Base-by-base conservation (phyloP, 345 rosid genomes). In the Sonneratia alba region DNA sequence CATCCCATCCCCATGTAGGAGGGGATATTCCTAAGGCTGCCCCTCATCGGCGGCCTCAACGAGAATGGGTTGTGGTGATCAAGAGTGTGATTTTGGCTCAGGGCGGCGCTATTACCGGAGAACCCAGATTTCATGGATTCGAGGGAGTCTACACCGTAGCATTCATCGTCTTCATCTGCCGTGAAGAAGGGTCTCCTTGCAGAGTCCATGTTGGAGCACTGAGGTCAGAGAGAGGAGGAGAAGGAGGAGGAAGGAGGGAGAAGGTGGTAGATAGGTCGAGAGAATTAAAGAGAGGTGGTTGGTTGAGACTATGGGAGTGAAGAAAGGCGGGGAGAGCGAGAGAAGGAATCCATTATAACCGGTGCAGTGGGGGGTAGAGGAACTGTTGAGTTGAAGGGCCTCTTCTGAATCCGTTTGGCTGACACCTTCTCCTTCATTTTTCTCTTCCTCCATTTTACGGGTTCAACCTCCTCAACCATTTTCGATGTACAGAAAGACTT, bases 41-140 rank as follows among this genome's bases (percentile, higher is more conserved):
- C 38, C 63, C 0, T 16, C 57, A 4, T 19, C 13, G 63, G 63
- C 13, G 63, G 63, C 63, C 63, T 27, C 19, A 34, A 34, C 6
- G 66, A 62, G 32, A 62, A 62, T 6, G 38, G 66, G 66, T 62
- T 62, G 66, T 14, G 66, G 38, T 34, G 38, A n/a, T 61, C 66
- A 14, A 62, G 66, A 13, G 38, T 34, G 66, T 12, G 66, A 15
- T 22, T 57, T 22, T 57, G 63, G 63, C 13, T 57, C 63, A 38
- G 48, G 49, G 27, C 8, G 34, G 51, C 70, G 70, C 45, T 11
- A 19, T 6, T 53, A 19, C 57, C 86, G 10, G 90, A 85, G 71
- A 83, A 72, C 51, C 91, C 96, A 74, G 90, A 88, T 73, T 87
- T 93, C 85, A 84, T 76, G 53, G 80, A 88, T 9, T 42, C 45